Conservation (phyloP, 176 grass and related monocot genomes). For the Pontederia crassipes region DNA sequence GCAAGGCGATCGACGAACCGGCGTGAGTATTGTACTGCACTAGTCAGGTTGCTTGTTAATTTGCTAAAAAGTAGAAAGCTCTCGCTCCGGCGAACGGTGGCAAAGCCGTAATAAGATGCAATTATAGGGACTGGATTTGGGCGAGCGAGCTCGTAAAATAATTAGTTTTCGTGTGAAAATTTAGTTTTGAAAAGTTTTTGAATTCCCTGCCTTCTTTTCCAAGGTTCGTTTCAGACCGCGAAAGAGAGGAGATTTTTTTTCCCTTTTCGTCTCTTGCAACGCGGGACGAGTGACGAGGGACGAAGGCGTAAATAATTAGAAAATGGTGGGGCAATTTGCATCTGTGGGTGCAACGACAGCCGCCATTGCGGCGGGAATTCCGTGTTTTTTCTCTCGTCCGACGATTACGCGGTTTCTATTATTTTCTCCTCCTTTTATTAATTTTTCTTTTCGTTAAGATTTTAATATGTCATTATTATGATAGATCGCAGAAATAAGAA, state of each 20-base stretch:
- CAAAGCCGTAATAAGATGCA: not conserved
- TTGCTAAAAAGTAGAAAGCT: too few species aligned
- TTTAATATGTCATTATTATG: too few species aligned
- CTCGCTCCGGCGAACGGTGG: not conserved
- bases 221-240: too few species aligned
- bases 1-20: not conserved
- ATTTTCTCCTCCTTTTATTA: not conserved
- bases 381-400: not conserved
- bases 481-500: too few species aligned
- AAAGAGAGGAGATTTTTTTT: too few species aligned
- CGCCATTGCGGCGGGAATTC: conserved; percentile 3
- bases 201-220: not conserved
- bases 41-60: too few species aligned
- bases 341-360: not conserved
- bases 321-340: not conserved
- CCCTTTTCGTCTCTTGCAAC: too few species aligned
- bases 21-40: not conserved
- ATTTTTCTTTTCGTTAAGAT: not conserved
- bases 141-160: not conserved
- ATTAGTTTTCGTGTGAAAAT: not conserved
- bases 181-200: not conserved
- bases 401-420: not conserved
- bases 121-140: not conserved
- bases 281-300: not conserved
- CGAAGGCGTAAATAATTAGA: not conserved